These are phyloP conservation scores for Trypanosoma platydactyli DNA, from an alignment of 208 protist species.

Conservation along the genomic window DNA sequence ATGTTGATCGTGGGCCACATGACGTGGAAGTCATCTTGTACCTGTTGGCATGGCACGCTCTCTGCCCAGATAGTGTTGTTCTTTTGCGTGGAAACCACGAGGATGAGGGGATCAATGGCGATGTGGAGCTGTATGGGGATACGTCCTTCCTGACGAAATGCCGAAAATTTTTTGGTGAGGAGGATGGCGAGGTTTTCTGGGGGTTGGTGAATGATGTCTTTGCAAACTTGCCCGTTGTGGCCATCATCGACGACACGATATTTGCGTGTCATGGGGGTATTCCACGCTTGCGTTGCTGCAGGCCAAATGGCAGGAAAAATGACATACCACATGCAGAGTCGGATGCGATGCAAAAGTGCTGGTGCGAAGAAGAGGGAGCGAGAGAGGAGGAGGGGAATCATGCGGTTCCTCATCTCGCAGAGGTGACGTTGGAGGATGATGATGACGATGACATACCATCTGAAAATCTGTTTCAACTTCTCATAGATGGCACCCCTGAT, in stretches of 20 bases:
- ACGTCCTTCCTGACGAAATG: slow-evolving; percentile 61
- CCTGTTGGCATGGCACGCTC: slow-evolving; percentile 66
- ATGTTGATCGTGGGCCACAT: slow-evolving; percentile 93
- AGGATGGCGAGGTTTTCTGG: slow-evolving; percentile 66
- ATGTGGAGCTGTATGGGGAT: slow-evolving; percentile 48
- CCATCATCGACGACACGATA: slow-evolving; percentile 79
- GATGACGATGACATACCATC: slow-evolving; percentile 26
- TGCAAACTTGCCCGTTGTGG: slow-evolving; percentile 64
- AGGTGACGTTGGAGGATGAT: background rate
- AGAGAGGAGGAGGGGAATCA: background rate
- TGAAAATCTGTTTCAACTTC: slow-evolving; percentile 28
- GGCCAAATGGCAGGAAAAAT: background rate
- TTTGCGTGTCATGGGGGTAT: slow-evolving; percentile 91
- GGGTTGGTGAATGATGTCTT: slow-evolving; percentile 71
- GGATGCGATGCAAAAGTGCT: background rate
- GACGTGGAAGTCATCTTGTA: slow-evolving; percentile 72
- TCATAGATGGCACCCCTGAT: slow-evolving; percentile 21
- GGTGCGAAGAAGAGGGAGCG: background rate
- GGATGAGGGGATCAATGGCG: slow-evolving; percentile 70
- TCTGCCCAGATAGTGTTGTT: slow-evolving; percentile 64
- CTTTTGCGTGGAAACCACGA: slow-evolving; percentile 92
- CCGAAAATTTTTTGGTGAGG: slow-evolving; percentile 56
- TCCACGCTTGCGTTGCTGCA: slow-evolving; percentile 39
- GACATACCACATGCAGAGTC: background rate
- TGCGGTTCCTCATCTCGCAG: background rate